A percentile compares a stretch with the other conserved stretches of the same genome.
Evolutionary conservation across 257 asterid genomes (phyloP).

Genomic region (Nicotiana undulata): DNA sequence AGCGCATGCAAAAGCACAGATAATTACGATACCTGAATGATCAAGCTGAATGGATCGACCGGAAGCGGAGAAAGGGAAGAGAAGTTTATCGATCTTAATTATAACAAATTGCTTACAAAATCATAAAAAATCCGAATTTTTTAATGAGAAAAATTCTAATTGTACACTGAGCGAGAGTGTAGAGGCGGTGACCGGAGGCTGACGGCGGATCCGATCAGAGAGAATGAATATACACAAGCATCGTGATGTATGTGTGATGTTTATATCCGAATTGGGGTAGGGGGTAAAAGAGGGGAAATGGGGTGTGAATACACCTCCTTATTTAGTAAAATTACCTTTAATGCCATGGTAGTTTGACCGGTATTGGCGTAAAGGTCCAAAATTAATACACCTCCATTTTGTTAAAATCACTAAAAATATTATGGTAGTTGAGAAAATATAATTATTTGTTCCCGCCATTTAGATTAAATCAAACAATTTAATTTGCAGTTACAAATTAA

Average conservation of each 20-base stretch:
- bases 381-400: no score
- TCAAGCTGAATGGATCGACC: conserved; percentile 7
- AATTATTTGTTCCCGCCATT: no score
- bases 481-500: no score
- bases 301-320: conserved; percentile 13
- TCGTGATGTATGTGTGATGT: background rate
- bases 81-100: no score
- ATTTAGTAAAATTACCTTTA: conserved; percentile 22
- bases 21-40: conserved; percentile 18
- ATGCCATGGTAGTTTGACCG: background rate
- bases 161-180: conserved; percentile 8
- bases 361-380: no score
- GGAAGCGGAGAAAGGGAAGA: no score
- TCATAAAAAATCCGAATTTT: background rate
- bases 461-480: no score
- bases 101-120: no score
- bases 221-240: conserved; percentile 2
- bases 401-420: no score
- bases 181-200: conserved; percentile 13
- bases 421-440: no score
- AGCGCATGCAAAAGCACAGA: background rate
- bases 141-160: background rate
- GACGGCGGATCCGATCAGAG: conserved; percentile 41
- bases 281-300: background rate
- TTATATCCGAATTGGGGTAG: background rate